Evolutionary conservation across 2,329 filamentous ascomycete genomes (phyloP), one percentile per base, ranked within the genome.

Genomic region (Leptographium flavum): DNA sequence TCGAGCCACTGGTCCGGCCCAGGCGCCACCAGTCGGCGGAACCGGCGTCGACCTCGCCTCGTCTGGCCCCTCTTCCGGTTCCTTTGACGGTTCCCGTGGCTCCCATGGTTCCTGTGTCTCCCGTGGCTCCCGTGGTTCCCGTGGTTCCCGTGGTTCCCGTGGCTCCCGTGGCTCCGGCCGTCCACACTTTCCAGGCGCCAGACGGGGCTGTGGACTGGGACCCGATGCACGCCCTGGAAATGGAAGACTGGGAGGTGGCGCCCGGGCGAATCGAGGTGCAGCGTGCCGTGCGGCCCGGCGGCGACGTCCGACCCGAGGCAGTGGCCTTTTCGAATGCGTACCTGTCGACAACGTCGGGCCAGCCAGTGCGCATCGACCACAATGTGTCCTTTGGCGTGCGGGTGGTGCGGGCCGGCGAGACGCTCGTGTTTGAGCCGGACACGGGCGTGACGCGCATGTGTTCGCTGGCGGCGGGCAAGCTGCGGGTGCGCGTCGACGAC

Each of bases 241-340:
- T 62, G 59, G 60, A 63, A 45, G 55, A 57, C 11, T 63, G 61
- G 61, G 60, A 63, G 42, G 30, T 63, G 2, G 60, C 58, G 1
- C 61, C 61, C 0, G 61, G 61, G 3, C 53, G 57, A 4, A 50
- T 63, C 30, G 49, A 49, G 32, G 25, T 42, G 11, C 22, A 10
- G n/a, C 33, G 23, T 11, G 15, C 33, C 2, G 28, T 11, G 30
- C 51, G 52, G n/a, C 25, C 41, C 5, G 42, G 36, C 4, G 41
- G n/a, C 2, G 35, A 39, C 1, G 13, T n/a, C 17, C 43, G 42
- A 2, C 17, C 41, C 1, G 47, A 56, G 17, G 55, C 55, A 38
- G 49, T 59, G 17, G 60, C 60, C 11, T 60, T 56, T 41, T 62
- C 61, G 31, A 60, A 60, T n/a, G 49, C 58, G 3, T 62, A 55